Percentiles rank a stretch among this genome's conserved stretches.
Evolutionary conservation across 202 grass and related monocot species (phyloP).

Genomic region (Tripidium arundinaceum): DNA sequence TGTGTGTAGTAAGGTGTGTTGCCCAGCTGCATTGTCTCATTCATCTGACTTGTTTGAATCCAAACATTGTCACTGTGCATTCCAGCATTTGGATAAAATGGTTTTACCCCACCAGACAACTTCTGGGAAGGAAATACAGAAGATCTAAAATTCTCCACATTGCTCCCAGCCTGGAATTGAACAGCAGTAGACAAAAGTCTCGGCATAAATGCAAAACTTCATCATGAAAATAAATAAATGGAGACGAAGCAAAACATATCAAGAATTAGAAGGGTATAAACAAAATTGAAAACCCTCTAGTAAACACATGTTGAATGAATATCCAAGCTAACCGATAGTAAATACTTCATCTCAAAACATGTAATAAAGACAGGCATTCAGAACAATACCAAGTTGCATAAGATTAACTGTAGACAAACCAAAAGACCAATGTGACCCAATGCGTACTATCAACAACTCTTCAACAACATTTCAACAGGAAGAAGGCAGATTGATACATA

Average conservation of each 20-base stretch:
- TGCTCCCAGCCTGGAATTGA: slow-evolving; percentile 36
- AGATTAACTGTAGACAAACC: background rate
- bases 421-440: background rate
- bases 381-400: slow-evolving; percentile 19
- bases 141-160: slow-evolving; percentile 21
- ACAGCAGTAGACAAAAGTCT: background rate
- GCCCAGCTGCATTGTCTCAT: slow-evolving; percentile 3
- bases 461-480: background rate
- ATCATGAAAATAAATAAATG: slow-evolving; percentile 18
- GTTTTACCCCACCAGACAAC: background rate
- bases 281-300: background rate
- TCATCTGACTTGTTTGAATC: slow-evolving; percentile 16
- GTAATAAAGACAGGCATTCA: background rate
- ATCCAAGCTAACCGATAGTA: background rate
- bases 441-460: too few relatives aligned
- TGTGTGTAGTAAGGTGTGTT: slow-evolving; percentile 16
- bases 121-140: background rate
- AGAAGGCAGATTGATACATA: slow-evolving; percentile 6
- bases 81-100: slow-evolving; percentile 10
- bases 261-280: slow-evolving; percentile 15
- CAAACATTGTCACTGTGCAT: slow-evolving; percentile 5
- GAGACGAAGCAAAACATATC: slow-evolving; percentile 4
- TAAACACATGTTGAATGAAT: background rate
- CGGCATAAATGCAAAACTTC: background rate
- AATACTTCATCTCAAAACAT: background rate